phyloP scores from a whole-genome alignment of 2,329 filamentous ascomycete species.

The Cryphonectria naterciae region DNA sequence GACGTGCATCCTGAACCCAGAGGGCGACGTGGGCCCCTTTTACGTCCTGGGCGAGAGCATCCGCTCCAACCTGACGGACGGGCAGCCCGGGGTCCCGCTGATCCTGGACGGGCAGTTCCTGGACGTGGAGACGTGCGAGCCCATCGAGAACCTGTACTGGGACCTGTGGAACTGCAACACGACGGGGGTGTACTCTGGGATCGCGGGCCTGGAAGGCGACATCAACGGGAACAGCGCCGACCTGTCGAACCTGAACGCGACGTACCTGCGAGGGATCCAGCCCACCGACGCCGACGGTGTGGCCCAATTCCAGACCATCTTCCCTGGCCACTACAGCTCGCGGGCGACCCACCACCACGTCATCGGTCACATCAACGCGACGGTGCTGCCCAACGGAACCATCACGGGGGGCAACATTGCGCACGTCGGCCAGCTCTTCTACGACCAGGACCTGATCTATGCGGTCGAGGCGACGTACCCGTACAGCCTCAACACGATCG shows the following conservation, averaged over 20 bases:
- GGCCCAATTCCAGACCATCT: slow-evolving; percentile 51
- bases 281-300: slow-evolving; percentile 51
- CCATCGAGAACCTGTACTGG: slow-evolving; percentile 44
- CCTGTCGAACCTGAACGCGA: slow-evolving; percentile 39
- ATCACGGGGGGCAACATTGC: slow-evolving; percentile 50
- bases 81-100: slow-evolving; percentile 44
- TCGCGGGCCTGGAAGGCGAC: slow-evolving; percentile 30
- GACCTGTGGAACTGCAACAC: slow-evolving; percentile 54
- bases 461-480: slow-evolving; percentile 53
- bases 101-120: slow-evolving; percentile 51
- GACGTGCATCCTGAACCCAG: slow-evolving; percentile 35
- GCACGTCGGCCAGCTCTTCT: slow-evolving; percentile 65
- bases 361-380: slow-evolving; percentile 42
- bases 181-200: slow-evolving; percentile 48
- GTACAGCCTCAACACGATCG: slow-evolving; percentile 45
- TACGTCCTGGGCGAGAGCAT: slow-evolving; percentile 38
- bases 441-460: slow-evolving; percentile 58
- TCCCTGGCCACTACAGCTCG: slow-evolving; percentile 48
- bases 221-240: slow-evolving; percentile 34
- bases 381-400: slow-evolving; percentile 42
- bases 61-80: slow-evolving; percentile 46
- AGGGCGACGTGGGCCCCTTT: slow-evolving; percentile 44
- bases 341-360: slow-evolving; percentile 50
- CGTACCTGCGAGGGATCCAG: slow-evolving; percentile 54
- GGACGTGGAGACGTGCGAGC: slow-evolving; percentile 49